These are phyloP conservation scores for Cichorium intybus DNA, from an alignment of 140 eudicot species.

Conservation along the genomic window DNA sequence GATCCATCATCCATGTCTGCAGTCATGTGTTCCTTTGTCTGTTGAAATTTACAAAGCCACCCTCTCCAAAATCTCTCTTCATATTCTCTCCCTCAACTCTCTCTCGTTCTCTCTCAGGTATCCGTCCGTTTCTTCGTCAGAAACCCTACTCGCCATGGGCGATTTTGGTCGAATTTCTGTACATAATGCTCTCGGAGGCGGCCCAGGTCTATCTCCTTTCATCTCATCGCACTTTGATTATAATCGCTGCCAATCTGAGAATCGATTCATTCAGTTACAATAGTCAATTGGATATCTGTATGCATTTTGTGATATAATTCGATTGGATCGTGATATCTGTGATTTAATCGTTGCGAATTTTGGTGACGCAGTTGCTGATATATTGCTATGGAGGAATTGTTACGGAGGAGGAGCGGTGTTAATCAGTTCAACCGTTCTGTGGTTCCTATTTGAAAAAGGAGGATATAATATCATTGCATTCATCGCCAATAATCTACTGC, in stretches of 20 bases:
- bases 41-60: slow-evolving; percentile 11
- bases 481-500: slow-evolving; percentile 62
- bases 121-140: slow-evolving; percentile 15
- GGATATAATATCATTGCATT: slow-evolving; percentile 73
- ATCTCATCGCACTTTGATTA: slow-evolving; percentile 7
- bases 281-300: background rate
- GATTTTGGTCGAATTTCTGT: slow-evolving; percentile 60
- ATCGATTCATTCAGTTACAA: background rate
- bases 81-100: slow-evolving; percentile 10
- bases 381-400: slow-evolving; percentile 72
- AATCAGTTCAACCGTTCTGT: slow-evolving; percentile 43
- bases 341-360: background rate
- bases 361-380: slow-evolving; percentile 82
- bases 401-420: slow-evolving; percentile 42
- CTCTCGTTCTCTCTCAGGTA: background rate
- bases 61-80: slow-evolving; percentile 1
- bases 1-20: too few species aligned
- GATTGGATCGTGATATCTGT: slow-evolving; percentile 6
- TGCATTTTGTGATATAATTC: slow-evolving; percentile 1
- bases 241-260: slow-evolving; percentile 8
- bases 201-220: slow-evolving; percentile 53
- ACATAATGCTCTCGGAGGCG: slow-evolving; percentile 82
- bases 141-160: slow-evolving; percentile 64
- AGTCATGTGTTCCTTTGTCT: too few species aligned
- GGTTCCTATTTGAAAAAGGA: slow-evolving; percentile 70